Percentiles rank a stretch among this genome's conserved stretches.
Evolutionary conservation across 163 green algal species (phyloP).

Genomic region (Scenedesmus sp.): DNA sequence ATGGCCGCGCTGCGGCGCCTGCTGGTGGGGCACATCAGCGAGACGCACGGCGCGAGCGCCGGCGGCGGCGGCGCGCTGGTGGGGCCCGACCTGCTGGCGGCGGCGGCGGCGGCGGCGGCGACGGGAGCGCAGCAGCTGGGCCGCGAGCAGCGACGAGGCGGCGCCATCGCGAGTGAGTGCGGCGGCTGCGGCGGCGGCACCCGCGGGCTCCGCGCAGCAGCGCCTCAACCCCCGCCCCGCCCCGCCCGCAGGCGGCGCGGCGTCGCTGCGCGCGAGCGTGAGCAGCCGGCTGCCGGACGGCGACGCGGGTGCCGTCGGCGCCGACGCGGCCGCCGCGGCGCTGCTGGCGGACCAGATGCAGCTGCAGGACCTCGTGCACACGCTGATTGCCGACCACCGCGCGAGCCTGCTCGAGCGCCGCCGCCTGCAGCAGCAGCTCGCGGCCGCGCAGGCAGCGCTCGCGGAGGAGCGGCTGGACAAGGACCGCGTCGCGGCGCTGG

Average conservation of each 20-base stretch:
- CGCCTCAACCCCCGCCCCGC: too few species aligned
- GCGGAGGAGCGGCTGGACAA: slow-evolving; percentile 10
- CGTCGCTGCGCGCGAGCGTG: too few species aligned
- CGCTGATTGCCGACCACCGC: slow-evolving; percentile 31
- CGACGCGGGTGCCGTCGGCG: too few species aligned
- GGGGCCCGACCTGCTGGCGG: neutral
- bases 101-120: too few species aligned
- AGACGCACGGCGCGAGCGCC: slow-evolving; percentile 2
- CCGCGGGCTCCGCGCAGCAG: too few species aligned
- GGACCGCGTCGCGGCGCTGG: slow-evolving; percentile 24
- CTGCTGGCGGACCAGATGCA: slow-evolving; percentile 30
- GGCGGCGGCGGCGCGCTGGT: too few species aligned
- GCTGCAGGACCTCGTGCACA: slow-evolving; percentile 29
- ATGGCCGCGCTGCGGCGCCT: slow-evolving; percentile 13
- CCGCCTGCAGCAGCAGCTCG: slow-evolving; percentile 25
- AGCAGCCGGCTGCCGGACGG: too few species aligned
- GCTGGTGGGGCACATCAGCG: slow-evolving; percentile 33
- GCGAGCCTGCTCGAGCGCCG: slow-evolving; percentile 16
- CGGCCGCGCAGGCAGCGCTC: neutral
- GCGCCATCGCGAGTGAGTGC: too few species aligned
- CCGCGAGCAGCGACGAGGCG: too few species aligned
- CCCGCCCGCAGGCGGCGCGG: too few species aligned
- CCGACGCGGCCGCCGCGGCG: slow-evolving; percentile 11
- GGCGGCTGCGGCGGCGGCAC: too few species aligned
- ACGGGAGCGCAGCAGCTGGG: too few species aligned